A percentile compares a stretch with the other conserved stretches of the same genome.
Evolutionary conservation across 2,329 filamentous ascomycete species (phyloP).

Genomic region (Aspergillus fructus): DNA sequence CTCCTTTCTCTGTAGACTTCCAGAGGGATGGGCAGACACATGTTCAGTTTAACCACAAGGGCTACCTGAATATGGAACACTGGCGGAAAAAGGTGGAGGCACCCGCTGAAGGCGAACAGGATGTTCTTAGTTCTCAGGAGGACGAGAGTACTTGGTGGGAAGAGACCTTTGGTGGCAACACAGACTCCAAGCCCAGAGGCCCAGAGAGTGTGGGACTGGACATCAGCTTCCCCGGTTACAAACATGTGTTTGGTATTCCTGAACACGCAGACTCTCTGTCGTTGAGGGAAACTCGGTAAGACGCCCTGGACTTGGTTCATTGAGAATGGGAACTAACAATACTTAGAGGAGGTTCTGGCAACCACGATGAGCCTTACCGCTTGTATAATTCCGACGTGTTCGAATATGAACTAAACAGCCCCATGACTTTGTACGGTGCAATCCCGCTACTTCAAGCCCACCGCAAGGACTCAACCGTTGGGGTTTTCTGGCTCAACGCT

Average conservation of each 20-base stretch:
- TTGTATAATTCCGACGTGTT: constrained; percentile 97
- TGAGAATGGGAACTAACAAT: constrained; percentile 20
- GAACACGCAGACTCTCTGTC: constrained; percentile 88
- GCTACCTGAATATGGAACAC: constrained; percentile 89
- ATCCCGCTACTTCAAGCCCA: constrained; percentile 99
- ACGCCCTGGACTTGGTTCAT: background rate
- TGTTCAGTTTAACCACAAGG: constrained; percentile 85
- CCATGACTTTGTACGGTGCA: constrained; percentile 96
- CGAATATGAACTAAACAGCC: constrained; percentile 94
- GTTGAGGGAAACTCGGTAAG: constrained; percentile 76
- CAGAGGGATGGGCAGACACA: constrained; percentile 78
- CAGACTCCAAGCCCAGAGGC: constrained; percentile 89
- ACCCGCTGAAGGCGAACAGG: constrained; percentile 52
- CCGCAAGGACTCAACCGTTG: constrained; percentile 87
- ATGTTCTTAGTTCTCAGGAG: constrained; percentile 38
- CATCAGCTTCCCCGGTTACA: constrained; percentile 87
- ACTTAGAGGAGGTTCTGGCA: constrained; percentile 70
- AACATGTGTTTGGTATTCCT: constrained; percentile 90
- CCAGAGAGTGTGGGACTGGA: constrained; percentile 90
- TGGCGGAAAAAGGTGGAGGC: constrained; percentile 84
- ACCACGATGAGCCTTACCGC: constrained; percentile 85
- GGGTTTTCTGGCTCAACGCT: constrained; percentile 95
- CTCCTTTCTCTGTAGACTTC: constrained; percentile 84
- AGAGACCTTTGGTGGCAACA: constrained; percentile 91
- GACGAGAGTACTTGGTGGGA: constrained; percentile 95